Base-by-base conservation (phyloP, 768 basidiomycete genomes). In the Russula virescens region DNA sequence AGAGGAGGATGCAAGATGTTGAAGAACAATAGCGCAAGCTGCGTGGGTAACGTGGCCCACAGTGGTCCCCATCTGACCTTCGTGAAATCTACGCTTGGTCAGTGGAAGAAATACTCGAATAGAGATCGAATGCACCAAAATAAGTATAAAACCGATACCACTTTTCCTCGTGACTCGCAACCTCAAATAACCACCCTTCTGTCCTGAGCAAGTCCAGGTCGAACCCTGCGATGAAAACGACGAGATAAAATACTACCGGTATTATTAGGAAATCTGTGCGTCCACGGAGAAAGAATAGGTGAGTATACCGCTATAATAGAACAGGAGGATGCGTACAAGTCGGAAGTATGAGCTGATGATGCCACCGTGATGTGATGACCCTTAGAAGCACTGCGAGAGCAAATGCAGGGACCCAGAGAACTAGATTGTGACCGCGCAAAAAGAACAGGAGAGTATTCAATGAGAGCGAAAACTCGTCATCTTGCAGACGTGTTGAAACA, bases 321-420 rank as follows among this genome's bases (percentile, higher is more conserved):
- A 43, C 10, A 40, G 73, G 68, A 67, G 73, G 74, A 40, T 57
- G 77, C 90, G 69, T 61, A 91, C 91, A 94, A 35, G 84, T 75
- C 2, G 97, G 96, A 72, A 98, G 95, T 69, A 98, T 81, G 21
- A 98, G 80, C 66, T 98, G 94, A 74, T 98, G 93, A 45, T 88
- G 83, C 74, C 77, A 91, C 63, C 79, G 81, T 56, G 84, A 79
- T 2, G 93, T 98, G 73, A 97, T 87, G 5, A 91, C 58, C 55
- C 95, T 80, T 55, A 99, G 75, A 2, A 91, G 65, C 23, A 90
- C 75, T 0, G 95, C 95, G 28, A 98, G 78, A 2, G 73, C 75
- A 34, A 97, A 76, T 0, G 96, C 92, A 1, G 91, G 78, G 0
- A 83, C 73, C 96, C 96, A 99, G 2, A 95, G 78, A 0, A 77